Evolutionary conservation across 129 eudicot genomes (phyloP), one percentile per base, ranked within the genome.

Genomic region (Gnaphalium uliginosum): DNA sequence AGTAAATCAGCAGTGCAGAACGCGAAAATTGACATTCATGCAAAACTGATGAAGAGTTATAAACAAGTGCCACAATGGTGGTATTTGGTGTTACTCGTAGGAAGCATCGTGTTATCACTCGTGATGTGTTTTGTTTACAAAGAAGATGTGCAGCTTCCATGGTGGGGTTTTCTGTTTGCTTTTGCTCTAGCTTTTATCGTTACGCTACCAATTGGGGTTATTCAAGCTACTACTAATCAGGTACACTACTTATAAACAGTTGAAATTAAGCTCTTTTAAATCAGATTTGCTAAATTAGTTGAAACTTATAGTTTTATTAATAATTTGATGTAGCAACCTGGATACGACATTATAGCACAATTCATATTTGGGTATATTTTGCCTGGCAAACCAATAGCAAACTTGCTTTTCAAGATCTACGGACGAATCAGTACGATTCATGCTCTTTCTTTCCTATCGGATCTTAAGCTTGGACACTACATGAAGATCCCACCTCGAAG

Each of bases 141-240:
- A 72, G 88, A 89, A 23, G 93, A 90, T 19, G 93, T 94, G 73
- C 98, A 94, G 82, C 89, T 94, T 41, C 97, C 91, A 1, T 94
- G 98, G 97, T 91, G 97, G 98, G 98, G 96, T 15, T 66, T 94
- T 85, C 90, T 94, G 53, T 89, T 94, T n/a, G 97, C 97, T 1
- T 94, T 94, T 76, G 88, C 56, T 24, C 78, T 94, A 59, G 98
- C 98, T 78, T 90, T 79, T 76, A 35, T 90, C 21, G 97, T 93
- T 19, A 90, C 98, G 11, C 96, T 90, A 32, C 98, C 98, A 3
- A 93, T 93, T 22, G 98, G 98, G 48, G 96, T 93, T 76, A 93
- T 93, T 81, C 98, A 93, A 84, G 98, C 98, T 10, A 93, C 98
- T 18, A 93, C 98, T 32, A 93, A 93, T 83, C 98, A 93, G 96